phyloP scores from a whole-genome alignment of 371 early-diverging fungal genomes.

The Syncephalastrum monosporum region DNA sequence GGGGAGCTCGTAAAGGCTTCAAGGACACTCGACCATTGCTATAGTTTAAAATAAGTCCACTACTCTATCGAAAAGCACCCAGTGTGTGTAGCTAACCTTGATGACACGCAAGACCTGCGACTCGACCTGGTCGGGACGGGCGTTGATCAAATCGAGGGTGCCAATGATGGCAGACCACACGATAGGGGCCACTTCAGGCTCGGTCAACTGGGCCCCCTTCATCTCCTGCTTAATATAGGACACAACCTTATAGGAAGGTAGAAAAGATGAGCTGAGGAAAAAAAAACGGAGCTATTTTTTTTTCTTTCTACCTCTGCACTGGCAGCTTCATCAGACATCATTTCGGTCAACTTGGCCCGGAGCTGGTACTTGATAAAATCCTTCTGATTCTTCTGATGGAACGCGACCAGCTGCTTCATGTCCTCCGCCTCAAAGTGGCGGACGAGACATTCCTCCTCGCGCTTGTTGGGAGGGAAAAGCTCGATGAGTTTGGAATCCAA shows the following conservation, averaged over 20 bases:
- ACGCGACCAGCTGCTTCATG: constrained; percentile 81
- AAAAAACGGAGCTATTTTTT: not conserved
- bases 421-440: constrained; percentile 92
- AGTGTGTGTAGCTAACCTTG: constrained; percentile 30
- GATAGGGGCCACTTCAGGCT: constrained; percentile 73
- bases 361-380: constrained; percentile 69
- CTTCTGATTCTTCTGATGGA: constrained; percentile 73
- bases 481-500: constrained; percentile 77
- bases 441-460: constrained; percentile 82
- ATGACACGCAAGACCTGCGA: constrained; percentile 67
- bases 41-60: not conserved
- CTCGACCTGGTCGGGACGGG: constrained; percentile 84
- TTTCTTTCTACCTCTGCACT: constrained; percentile 47
- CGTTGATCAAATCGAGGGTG: constrained; percentile 70
- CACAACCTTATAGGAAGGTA: constrained; percentile 55
- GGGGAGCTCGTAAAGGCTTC: constrained; percentile 75
- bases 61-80: constrained; percentile 6
- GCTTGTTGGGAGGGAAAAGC: constrained; percentile 91
- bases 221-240: constrained; percentile 65
- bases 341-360: constrained; percentile 54
- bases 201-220: constrained; percentile 74
- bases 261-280: not conserved
- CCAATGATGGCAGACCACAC: constrained; percentile 81
- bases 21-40: constrained; percentile 70
- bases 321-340: constrained; percentile 58